phyloP scores from a whole-genome alignment of 2,329 filamentous ascomycete species.

The Colletotrichum gigasporum region DNA sequence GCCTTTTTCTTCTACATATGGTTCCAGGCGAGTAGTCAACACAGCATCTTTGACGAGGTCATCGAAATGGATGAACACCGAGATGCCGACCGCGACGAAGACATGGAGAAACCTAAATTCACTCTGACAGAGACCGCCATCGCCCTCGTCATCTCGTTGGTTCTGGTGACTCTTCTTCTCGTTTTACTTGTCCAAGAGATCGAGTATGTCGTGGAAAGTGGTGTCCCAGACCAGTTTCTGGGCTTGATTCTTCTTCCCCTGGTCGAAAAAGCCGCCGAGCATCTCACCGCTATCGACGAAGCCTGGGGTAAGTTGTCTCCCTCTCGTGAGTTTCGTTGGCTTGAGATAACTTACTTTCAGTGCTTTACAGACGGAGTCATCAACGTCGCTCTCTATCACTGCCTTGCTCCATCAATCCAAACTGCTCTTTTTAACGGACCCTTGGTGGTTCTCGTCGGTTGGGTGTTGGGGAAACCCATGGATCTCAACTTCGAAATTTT shows the following conservation, averaged over 20 bases:
- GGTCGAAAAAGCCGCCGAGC: constrained; percentile 77
- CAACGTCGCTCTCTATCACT: constrained; percentile 77
- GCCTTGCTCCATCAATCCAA: constrained; percentile 78
- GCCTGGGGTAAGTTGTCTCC: constrained; percentile 59
- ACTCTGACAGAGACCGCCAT: constrained; percentile 72
- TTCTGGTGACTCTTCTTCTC: constrained; percentile 71
- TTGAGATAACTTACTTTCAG: neutral
- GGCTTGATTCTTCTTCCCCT: constrained; percentile 72
- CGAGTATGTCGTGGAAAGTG: constrained; percentile 52
- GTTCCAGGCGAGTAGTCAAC: constrained; percentile 72
- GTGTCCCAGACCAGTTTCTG: constrained; percentile 44
- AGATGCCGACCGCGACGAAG: constrained; percentile 66
- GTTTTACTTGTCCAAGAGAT: constrained; percentile 75
- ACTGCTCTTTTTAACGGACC: constrained; percentile 80
- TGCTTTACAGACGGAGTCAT: constrained; percentile 63
- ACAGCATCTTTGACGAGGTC: constrained; percentile 69
- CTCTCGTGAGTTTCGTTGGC: accelerated
- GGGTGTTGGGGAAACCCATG: constrained; percentile 72
- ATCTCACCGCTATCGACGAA: constrained; percentile 75
- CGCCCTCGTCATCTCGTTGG: constrained; percentile 64
- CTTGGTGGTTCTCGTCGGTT: constrained; percentile 75
- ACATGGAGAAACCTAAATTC: constrained; percentile 68
- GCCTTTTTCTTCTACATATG: constrained; percentile 66
- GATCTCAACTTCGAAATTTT: constrained; percentile 80
- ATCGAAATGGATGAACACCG: constrained; percentile 57